phyloP scores from a whole-genome alignment of 495 filamentous ascomycete species.

The Daldinia concentrica region DNA sequence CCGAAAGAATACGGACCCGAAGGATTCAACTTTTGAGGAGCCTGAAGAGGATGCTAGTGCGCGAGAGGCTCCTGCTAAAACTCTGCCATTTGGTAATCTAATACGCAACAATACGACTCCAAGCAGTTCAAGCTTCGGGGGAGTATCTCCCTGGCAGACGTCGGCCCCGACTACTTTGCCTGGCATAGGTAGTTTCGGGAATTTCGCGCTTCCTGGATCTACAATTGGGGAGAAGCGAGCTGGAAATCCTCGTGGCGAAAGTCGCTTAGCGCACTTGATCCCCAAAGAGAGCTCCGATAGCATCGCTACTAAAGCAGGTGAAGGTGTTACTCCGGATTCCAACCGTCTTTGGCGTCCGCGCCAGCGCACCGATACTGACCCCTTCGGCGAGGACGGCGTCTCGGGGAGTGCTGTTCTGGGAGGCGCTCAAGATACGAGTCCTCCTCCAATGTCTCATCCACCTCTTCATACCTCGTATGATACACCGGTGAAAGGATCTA shows the following conservation, averaged over 20 bases:
- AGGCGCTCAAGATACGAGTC: conserved; percentile 77
- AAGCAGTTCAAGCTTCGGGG: conserved; percentile 52
- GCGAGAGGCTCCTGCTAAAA: conserved; percentile 32
- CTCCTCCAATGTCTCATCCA: conserved; percentile 56
- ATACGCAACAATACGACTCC: conserved; percentile 72
- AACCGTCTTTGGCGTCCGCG: conserved; percentile 59
- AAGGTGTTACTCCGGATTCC: conserved; percentile 47
- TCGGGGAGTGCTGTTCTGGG: conserved; percentile 83
- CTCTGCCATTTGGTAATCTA: conserved; percentile 64
- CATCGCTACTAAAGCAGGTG: conserved; percentile 52
- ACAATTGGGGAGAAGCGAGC: conserved; percentile 76
- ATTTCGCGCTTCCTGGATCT: conserved; percentile 69
- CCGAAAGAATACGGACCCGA: conserved; percentile 74
- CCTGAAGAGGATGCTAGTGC: conserved; percentile 50
- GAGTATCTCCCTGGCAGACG: conserved; percentile 75
- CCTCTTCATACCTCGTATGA: conserved; percentile 57
- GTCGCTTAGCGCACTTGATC: conserved; percentile 84
- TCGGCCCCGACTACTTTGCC: conserved; percentile 64
- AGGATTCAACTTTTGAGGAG: conserved; percentile 60
- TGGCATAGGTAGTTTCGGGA: conserved; percentile 87
- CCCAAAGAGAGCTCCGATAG: conserved; percentile 80
- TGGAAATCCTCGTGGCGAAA: conserved; percentile 76
- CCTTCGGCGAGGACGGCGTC: conserved; percentile 71
- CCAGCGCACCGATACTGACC: conserved; percentile 81
- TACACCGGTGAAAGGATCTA: conserved; percentile 66